Percentiles rank a stretch among this genome's conserved stretches.
phyloP scores from a whole-genome alignment of 768 basidiomycete species.

The Podaxis rugospora region DNA sequence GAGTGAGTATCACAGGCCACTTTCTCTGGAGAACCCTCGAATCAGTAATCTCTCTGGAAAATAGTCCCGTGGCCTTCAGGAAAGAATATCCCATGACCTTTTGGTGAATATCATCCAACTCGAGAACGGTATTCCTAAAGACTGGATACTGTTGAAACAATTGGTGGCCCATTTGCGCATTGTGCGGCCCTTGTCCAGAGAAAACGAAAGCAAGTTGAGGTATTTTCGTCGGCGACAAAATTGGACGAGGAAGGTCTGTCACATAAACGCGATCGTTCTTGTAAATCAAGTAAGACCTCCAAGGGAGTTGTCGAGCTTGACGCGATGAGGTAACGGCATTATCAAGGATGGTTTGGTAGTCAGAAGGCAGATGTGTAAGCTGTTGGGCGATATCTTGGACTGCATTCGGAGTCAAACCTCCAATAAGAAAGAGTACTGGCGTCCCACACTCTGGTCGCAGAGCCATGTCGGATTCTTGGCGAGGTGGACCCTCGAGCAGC shows the following conservation, averaged over 20 bases:
- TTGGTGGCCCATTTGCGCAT: conserved; percentile 24
- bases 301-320: conserved; percentile 27
- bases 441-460: neutral
- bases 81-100: conserved; percentile 29
- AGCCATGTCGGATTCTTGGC: neutral
- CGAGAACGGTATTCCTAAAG: conserved; percentile 33
- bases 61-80: conserved; percentile 31
- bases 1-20: conserved; percentile 32
- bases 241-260: conserved; percentile 22
- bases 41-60: conserved; percentile 16
- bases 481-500: conserved; percentile 31
- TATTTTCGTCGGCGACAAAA: conserved; percentile 19
- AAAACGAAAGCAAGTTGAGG: conserved; percentile 29
- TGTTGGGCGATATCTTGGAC: conserved; percentile 4
- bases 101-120: conserved; percentile 31
- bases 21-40: conserved; percentile 15
- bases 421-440: conserved; percentile 28
- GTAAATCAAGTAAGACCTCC: conserved; percentile 30
- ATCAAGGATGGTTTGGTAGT: conserved; percentile 5
- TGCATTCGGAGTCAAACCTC: conserved; percentile 30
- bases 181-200: conserved; percentile 23
- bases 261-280: conserved; percentile 24
- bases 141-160: conserved; percentile 26
- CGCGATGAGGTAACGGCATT: conserved; percentile 20
- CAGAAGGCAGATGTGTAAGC: neutral